Base-by-base conservation (phyloP, 495 filamentous ascomycete genomes). In the Tuber aestivum region DNA sequence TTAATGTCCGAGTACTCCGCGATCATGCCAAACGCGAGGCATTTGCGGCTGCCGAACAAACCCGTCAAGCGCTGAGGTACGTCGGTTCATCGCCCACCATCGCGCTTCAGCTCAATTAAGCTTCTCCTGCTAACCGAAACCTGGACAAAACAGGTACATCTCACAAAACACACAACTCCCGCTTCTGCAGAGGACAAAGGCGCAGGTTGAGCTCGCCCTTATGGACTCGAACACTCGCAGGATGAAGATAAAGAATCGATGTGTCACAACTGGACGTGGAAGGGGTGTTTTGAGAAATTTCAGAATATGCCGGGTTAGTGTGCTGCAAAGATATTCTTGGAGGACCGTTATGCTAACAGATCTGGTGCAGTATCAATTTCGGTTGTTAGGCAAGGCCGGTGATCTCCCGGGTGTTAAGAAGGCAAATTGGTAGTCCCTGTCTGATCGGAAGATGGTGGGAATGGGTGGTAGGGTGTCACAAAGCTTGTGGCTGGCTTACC, bases 11-110 rank as follows among this genome's bases (percentile, higher is more conserved):
- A 72, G 85, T 92, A 73, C 91, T 99, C 82, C 92, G 95, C 77
- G 95, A 98, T 82, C 92, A 97, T 86, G 92, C 93, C 72, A 98
- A 97, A 89, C 91, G 95, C 74, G 95, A 95, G 86, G 93, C 92
- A 41, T 97, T 93, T 79, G 93, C 90, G 73, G 87, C 93, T 79
- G 86, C 90, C 79, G 95, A 99, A 85, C 89, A 80, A 50, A 79
- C 81, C 77, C 97, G 95, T 83, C 95, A 99, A 92, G 95, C 96
- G 41, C 91, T 98, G 70, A 92, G 95, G 72, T 82, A 40, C 8
- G 20, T 35, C 14, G 0, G 23, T 27, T 38, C 1, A 44, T 2
- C 27, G 45, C 71, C 41, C 20, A 2, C 7, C n/a, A 37, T 41
- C 40, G 9, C 2, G 14, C 41, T 21, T 35, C 7, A 2, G 18